Evolutionary conservation across 495 filamentous ascomycete genomes (phyloP).

Genomic region (Neurospora sp.): DNA sequence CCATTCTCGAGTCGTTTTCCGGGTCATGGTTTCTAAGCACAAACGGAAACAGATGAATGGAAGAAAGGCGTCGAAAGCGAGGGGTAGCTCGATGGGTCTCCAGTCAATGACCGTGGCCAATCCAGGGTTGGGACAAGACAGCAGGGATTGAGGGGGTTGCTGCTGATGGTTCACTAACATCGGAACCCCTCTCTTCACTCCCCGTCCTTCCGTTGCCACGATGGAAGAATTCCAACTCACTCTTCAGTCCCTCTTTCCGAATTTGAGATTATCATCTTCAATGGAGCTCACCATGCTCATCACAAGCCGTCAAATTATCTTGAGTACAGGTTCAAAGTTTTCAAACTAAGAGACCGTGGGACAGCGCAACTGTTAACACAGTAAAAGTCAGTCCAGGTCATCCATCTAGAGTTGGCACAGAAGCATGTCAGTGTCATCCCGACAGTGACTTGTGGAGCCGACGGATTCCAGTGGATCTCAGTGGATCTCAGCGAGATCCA

Average conservation of each 20-base stretch:
- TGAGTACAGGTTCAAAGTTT: neutral
- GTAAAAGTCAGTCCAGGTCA: neutral
- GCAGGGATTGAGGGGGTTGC: neutral
- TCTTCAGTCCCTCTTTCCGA: neutral
- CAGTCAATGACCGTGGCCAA: neutral
- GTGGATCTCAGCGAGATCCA: neutral
- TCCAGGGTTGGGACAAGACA: neutral
- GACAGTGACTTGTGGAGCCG: neutral
- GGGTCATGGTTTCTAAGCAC: neutral
- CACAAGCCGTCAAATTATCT: neutral
- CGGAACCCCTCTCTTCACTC: neutral
- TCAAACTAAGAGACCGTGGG: neutral
- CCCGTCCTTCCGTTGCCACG: neutral
- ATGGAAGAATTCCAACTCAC: neutral
- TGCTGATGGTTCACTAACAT: neutral
- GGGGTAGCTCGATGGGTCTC: neutral
- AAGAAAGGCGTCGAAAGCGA: neutral
- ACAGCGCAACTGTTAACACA: neutral
- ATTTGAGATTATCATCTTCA: neutral
- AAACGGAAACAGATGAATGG: neutral
- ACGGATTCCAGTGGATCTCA: neutral
- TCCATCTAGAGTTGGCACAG: neutral
- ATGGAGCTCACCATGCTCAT: neutral
- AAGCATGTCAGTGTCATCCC: neutral
- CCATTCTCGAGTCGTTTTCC: neutral